Conservation (phyloP, 2,329 filamentous ascomycete genomes). For the Ceratocystis diversiconidia region DNA sequence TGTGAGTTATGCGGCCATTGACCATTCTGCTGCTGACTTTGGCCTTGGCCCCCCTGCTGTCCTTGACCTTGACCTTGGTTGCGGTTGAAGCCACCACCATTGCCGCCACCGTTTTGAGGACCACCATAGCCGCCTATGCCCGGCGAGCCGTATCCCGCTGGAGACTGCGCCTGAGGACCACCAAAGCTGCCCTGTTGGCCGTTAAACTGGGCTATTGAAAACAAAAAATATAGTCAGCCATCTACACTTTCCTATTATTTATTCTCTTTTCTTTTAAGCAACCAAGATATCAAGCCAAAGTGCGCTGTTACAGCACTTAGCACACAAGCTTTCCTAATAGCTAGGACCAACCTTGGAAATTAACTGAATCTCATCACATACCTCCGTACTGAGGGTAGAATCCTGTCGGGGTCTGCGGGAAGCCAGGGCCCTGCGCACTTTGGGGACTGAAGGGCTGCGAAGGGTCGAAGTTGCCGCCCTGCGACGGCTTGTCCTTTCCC, state of each 20-base stretch:
- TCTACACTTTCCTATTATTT: conserved; percentile 11
- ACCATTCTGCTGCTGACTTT: conserved; percentile 34
- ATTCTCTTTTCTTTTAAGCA: not conserved
- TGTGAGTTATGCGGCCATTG: conserved; percentile 42
- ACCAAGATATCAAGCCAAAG: not conserved
- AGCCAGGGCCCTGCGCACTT: conserved; percentile 57
- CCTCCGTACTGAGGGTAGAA: conserved; percentile 94
- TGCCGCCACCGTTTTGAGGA: conserved; percentile 66
- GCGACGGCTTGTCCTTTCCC: conserved; percentile 96
- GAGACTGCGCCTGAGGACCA: conserved; percentile 42
- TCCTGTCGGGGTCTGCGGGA: conserved; percentile 60
- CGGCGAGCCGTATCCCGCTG: conserved; percentile 48
- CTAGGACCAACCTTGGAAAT: not conserved
- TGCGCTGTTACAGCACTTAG: not conserved
- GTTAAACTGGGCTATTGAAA: conserved; percentile 36
- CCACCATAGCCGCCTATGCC: conserved; percentile 55
- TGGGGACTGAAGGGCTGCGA: conserved; percentile 57
- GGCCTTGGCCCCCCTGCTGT: conserved; percentile 28
- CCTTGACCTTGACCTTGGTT: conserved; percentile 36
- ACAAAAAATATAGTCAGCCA: conserved; percentile 21
- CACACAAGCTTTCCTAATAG: not conserved
- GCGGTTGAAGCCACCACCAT: conserved; percentile 42
- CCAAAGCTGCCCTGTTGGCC: conserved; percentile 56
- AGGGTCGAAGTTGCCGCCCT: conserved; percentile 62
- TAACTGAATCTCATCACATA: conserved; percentile 29